phyloP scores from a whole-genome alignment of 441 rosid genomes.

The Syzygium malaccense region DNA sequence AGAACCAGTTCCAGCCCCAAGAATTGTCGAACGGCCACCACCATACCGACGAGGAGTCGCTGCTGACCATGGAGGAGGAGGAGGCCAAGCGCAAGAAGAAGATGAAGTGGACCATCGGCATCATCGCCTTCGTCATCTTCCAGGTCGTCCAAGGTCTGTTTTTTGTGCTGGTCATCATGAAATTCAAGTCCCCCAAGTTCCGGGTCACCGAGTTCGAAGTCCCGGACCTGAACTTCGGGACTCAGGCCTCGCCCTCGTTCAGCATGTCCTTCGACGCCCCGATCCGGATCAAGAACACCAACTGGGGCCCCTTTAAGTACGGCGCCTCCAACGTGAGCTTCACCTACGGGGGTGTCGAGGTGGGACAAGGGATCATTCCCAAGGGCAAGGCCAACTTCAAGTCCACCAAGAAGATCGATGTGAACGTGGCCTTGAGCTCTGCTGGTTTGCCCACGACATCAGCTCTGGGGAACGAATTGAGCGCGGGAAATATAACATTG shows the following conservation, averaged over 20 bases:
- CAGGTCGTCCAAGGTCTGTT: background rate
- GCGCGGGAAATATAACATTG: background rate
- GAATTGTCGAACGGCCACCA: background rate
- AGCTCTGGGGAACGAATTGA: background rate
- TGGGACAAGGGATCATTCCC: background rate
- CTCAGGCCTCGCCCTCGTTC: background rate
- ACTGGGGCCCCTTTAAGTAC: background rate
- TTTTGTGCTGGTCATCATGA: background rate
- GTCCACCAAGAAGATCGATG: background rate
- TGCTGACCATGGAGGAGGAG: background rate
- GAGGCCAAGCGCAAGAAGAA: background rate
- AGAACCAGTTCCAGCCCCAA: background rate
- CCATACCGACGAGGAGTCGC: background rate
- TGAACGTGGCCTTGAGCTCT: background rate
- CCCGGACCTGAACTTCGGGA: background rate
- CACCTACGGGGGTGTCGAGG: background rate
- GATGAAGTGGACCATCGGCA: background rate
- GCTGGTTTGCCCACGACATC: background rate
- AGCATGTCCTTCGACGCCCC: background rate
- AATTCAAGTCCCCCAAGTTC: background rate
- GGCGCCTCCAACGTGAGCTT: fast-evolving
- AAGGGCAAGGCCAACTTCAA: background rate
- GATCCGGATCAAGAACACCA: background rate
- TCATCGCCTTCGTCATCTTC: background rate
- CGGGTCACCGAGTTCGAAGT: background rate